phyloP scores from a whole-genome alignment of 192 early-diverging fungal genomes.

The Phycomyces blakesleeanus region DNA sequence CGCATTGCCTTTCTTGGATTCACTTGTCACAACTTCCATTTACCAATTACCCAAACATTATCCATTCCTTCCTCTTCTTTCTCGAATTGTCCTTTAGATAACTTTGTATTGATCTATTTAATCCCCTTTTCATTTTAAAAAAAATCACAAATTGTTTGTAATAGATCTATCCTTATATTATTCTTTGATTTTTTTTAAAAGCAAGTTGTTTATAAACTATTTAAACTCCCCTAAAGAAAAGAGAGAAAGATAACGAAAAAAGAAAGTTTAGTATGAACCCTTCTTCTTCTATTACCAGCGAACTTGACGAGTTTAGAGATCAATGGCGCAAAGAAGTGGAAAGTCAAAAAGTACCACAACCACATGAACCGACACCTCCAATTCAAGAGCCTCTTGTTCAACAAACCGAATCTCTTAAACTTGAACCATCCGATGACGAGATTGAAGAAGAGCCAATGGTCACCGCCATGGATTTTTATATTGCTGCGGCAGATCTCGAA shows the following conservation, averaged over 20 bases:
- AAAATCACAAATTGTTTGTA: no score
- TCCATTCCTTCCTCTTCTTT: no score
- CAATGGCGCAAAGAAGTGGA: constrained; percentile 26
- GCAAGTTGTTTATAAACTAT: neutral
- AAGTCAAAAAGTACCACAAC: constrained; percentile 7
- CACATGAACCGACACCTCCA: neutral
- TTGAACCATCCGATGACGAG: neutral
- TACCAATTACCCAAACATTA: no score
- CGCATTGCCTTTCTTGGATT: no score
- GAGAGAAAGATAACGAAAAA: neutral
- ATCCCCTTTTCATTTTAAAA: no score
- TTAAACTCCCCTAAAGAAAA: no score
- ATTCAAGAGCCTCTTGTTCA: neutral
- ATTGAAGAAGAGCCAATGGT: neutral
- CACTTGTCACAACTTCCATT: no score
- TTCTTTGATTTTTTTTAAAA: neutral
- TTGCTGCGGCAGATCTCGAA: constrained; percentile 30
- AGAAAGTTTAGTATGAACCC: constrained; percentile 3
- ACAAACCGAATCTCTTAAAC: neutral
- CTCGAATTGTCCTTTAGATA: no score
- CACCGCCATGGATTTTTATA: constrained; percentile 32
- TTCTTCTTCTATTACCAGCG: constrained; percentile 5
- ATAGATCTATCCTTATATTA: neutral
- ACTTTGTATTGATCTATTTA: no score
- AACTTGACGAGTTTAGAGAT: constrained; percentile 26